A percentile compares a stretch with the other conserved stretches of the same genome.
phyloP scores from a whole-genome alignment of 2,329 filamentous ascomycete species.

The Penicillium rolfsii region DNA sequence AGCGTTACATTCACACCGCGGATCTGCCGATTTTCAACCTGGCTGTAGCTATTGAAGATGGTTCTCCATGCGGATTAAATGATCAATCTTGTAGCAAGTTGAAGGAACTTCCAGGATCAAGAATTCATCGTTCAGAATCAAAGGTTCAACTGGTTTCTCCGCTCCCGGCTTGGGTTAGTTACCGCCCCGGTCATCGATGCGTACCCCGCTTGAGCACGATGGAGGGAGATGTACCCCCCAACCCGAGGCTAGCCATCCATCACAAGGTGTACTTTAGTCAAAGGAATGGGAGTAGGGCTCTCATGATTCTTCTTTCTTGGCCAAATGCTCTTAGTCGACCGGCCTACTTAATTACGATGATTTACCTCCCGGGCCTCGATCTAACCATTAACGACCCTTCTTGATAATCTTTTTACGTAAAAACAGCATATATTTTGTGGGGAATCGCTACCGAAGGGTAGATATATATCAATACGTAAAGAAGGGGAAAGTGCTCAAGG shows the following conservation, averaged over 20 bases:
- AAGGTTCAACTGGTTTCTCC: constrained; percentile 13
- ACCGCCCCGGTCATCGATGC: constrained; percentile 2
- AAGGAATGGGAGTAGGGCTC: background rate
- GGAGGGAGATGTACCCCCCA: constrained; percentile 9
- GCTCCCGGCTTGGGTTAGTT: constrained; percentile 3
- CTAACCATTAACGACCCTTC: too few relatives aligned
- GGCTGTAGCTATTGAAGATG: constrained; percentile 9
- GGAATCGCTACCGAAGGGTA: too few relatives aligned
- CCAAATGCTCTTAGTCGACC: too few relatives aligned
- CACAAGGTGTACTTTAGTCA: constrained; percentile 2
- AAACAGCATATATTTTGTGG: too few relatives aligned
- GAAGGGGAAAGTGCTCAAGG: too few relatives aligned
- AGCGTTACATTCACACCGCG: constrained; percentile 20
- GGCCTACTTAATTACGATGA: too few relatives aligned
- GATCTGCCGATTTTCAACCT: constrained; percentile 13
- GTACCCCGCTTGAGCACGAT: constrained; percentile 11
- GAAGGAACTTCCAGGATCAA: constrained; percentile 5
- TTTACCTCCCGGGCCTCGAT: too few relatives aligned
- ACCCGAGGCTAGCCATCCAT: constrained; percentile 1
- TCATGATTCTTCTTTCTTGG: too few relatives aligned
- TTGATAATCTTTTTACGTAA: too few relatives aligned
- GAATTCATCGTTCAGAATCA: constrained; percentile 9
- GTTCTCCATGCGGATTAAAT: background rate
- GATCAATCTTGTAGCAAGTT: constrained; percentile 13
- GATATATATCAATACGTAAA: too few relatives aligned